Conservation (phyloP, 2,329 filamentous ascomycete genomes). For the Aspergillus intermedius region DNA sequence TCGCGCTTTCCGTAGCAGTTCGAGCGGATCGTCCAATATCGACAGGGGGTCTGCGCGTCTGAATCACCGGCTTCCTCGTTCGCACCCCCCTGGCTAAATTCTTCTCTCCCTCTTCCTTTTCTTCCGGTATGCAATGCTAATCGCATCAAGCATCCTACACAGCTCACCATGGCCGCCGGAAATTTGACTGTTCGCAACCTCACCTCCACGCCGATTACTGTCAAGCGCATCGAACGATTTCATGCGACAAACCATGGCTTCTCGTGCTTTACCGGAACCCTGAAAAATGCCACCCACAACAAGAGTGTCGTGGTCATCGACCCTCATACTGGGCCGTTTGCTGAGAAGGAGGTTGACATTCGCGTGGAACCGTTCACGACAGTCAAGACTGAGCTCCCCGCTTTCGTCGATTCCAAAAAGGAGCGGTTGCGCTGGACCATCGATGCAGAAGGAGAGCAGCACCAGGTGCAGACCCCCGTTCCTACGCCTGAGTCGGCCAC, state of each 20-base stretch:
- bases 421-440: slow-evolving; percentile 72
- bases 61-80: too few relatives aligned
- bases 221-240: slow-evolving; percentile 70
- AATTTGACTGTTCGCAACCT: slow-evolving; percentile 73
- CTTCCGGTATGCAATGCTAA: neutral
- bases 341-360: slow-evolving; percentile 57
- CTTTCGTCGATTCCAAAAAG: slow-evolving; percentile 50
- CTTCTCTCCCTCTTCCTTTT: neutral
- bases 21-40: too few relatives aligned
- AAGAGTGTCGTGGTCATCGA: slow-evolving; percentile 39
- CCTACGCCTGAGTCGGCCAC: slow-evolving; percentile 53
- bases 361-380: slow-evolving; percentile 62
- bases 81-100: too few relatives aligned
- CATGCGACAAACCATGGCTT: slow-evolving; percentile 44
- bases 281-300: slow-evolving; percentile 38
- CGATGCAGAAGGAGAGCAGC: slow-evolving; percentile 55
- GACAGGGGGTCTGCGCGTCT: too few relatives aligned
- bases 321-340: slow-evolving; percentile 53
- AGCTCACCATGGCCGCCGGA: slow-evolving; percentile 30
- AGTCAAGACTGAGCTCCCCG: slow-evolving; percentile 55
- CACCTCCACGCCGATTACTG: slow-evolving; percentile 63
- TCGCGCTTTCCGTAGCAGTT: too few relatives aligned
- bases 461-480: slow-evolving; percentile 67
- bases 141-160: neutral
- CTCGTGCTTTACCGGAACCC: slow-evolving; percentile 39